Evolutionary conservation across 2,329 filamentous ascomycete genomes (phyloP).

Genomic region (Microdochium paspali): DNA sequence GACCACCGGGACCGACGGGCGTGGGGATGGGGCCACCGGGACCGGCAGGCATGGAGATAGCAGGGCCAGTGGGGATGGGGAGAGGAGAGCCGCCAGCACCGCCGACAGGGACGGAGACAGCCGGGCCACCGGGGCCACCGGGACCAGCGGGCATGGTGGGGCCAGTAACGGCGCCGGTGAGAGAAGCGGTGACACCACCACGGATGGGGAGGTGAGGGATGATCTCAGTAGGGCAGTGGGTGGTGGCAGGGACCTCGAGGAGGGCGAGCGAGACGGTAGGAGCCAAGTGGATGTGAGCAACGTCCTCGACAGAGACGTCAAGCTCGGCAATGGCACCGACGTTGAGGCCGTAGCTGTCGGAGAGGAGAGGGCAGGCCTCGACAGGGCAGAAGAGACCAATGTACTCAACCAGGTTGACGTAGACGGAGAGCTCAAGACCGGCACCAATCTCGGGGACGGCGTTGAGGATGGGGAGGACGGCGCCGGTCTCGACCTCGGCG

Average conservation of each 20-base stretch:
- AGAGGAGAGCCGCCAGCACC: background rate
- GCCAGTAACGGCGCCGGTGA: slow-evolving; percentile 1
- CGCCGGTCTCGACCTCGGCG: slow-evolving; percentile 19
- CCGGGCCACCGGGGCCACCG: no score
- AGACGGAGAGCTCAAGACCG: slow-evolving; percentile 34
- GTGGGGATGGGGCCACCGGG: background rate
- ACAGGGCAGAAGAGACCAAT: slow-evolving; percentile 28
- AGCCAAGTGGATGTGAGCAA: slow-evolving; percentile 26
- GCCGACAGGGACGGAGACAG: background rate
- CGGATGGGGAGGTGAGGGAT: background rate
- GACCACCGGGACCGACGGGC: no score
- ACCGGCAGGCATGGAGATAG: no score
- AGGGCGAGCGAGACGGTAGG: slow-evolving; percentile 31
- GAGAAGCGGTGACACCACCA: background rate
- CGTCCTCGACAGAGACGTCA: slow-evolving; percentile 21
- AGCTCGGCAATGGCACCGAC: slow-evolving; percentile 24
- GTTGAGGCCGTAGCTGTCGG: slow-evolving; percentile 28
- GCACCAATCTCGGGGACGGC: slow-evolving; percentile 22
- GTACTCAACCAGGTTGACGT: slow-evolving; percentile 45
- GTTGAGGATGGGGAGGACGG: slow-evolving; percentile 15
- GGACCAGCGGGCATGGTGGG: no score
- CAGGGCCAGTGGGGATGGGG: no score
- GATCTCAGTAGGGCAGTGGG: slow-evolving; percentile 19
- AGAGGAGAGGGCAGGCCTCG: slow-evolving; percentile 24
- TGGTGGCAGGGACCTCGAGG: slow-evolving; percentile 23